Evolutionary conservation across 2,329 filamentous ascomycete genomes (phyloP).

Genomic region (Pseudocercospora pini-densiflorae): DNA sequence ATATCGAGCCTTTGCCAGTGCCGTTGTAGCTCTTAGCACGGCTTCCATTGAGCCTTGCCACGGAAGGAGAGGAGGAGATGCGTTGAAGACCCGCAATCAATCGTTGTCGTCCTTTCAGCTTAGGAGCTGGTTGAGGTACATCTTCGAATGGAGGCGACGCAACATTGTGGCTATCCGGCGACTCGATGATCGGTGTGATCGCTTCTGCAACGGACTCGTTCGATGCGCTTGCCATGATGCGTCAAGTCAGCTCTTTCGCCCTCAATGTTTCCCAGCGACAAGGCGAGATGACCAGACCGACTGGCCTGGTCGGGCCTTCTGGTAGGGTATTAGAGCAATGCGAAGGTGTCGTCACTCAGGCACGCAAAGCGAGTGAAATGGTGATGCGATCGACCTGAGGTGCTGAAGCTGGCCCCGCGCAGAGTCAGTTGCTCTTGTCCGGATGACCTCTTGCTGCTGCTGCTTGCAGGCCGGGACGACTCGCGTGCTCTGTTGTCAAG

Average conservation of each 20-base stretch:
- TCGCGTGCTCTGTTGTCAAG: neutral
- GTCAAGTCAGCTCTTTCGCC: constrained; percentile 6
- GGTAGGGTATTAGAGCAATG: neutral
- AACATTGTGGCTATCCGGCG: constrained; percentile 34
- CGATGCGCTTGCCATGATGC: constrained; percentile 25
- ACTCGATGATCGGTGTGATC: constrained; percentile 18
- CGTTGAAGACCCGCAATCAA: constrained; percentile 76
- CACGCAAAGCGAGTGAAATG: neutral
- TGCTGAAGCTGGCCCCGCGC: constrained; percentile 3
- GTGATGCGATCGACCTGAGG: neutral
- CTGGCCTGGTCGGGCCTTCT: constrained; percentile 7
- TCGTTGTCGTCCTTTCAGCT: constrained; percentile 70
- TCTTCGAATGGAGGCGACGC: constrained; percentile 34
- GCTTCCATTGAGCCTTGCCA: constrained; percentile 66
- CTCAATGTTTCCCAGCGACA: neutral
- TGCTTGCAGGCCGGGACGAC: neutral
- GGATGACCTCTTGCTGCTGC: constrained; percentile 3
- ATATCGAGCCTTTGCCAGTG: constrained; percentile 65
- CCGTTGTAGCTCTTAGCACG: constrained; percentile 69
- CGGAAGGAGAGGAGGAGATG: constrained; percentile 78
- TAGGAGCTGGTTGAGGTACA: constrained; percentile 49
- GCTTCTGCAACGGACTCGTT: constrained; percentile 25
- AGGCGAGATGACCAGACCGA: constrained; percentile 5
- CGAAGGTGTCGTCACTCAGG: neutral
- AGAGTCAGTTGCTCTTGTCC: constrained; percentile 9